phyloP scores from a whole-genome alignment of 306 rosid genomes.

The Prunus mira region DNA sequence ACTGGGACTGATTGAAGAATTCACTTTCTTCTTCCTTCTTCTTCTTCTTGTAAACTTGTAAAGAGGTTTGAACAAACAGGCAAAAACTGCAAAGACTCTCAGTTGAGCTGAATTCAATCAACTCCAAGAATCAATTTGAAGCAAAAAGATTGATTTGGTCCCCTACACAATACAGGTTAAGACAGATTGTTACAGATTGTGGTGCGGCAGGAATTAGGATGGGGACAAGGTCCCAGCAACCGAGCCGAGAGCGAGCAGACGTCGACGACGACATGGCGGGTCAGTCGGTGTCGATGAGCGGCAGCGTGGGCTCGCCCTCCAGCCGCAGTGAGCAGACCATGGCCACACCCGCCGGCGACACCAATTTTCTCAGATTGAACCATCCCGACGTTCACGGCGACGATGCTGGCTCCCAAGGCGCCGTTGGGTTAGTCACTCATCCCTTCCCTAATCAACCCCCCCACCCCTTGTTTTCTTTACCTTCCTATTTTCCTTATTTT shows the following conservation, averaged over 20 bases:
- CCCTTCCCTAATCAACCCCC: background rate
- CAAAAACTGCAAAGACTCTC: background rate
- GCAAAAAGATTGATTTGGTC: background rate
- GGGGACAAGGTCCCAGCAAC: slow-evolving; percentile 68
- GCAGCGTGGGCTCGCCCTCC: slow-evolving; percentile 88
- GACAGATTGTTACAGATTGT: background rate
- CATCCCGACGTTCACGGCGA: slow-evolving; percentile 75
- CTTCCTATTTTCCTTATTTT: background rate
- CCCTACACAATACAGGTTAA: background rate
- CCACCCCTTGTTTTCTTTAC: background rate
- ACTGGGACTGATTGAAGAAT: background rate
- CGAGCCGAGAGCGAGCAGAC: slow-evolving; percentile 30
- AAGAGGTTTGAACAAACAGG: background rate
- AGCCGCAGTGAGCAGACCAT: slow-evolving; percentile 93
- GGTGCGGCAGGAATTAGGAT: slow-evolving; percentile 17
- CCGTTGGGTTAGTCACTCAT: slow-evolving; percentile 55
- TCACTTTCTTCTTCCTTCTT: background rate
- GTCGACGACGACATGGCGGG: slow-evolving; percentile 66
- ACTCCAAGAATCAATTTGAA: background rate
- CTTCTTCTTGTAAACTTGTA: background rate
- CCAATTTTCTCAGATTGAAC: slow-evolving; percentile 51
- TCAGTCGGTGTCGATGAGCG: slow-evolving; percentile 80
- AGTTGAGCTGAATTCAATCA: background rate
- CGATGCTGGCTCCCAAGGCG: slow-evolving; percentile 79
- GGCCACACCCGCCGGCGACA: slow-evolving; percentile 76